These are phyloP conservation scores for Retiboletus flavoniger DNA, from an alignment of 1,284 basidiomycete genomes.

Conservation along the genomic window DNA sequence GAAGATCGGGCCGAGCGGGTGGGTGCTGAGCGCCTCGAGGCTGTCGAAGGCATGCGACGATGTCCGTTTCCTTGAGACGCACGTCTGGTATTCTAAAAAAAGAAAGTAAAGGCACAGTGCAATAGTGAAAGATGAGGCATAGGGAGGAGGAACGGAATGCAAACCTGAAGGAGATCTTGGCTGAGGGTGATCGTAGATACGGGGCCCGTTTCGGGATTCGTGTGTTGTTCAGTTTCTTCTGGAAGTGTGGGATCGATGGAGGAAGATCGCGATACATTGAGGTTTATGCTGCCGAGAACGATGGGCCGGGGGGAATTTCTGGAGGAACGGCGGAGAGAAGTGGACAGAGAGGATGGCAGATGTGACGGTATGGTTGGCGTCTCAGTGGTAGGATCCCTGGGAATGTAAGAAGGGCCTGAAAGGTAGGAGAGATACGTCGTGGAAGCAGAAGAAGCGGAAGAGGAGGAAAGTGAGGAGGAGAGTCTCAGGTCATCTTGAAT, in stretches of 20 bases:
- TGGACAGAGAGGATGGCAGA: constrained; percentile 15
- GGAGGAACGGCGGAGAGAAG: constrained; percentile 22
- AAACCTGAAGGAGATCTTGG: constrained; percentile 34
- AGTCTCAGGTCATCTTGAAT: constrained; percentile 11
- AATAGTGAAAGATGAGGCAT: neutral
- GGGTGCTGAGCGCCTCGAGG: constrained; percentile 18
- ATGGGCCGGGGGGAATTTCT: constrained; percentile 22
- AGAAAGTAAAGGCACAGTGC: neutral
- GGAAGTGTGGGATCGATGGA: constrained; percentile 16
- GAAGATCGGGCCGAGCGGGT: constrained; percentile 14
- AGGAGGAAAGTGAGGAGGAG: constrained; percentile 24
- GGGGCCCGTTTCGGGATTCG: constrained; percentile 10
- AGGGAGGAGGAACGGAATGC: neutral
- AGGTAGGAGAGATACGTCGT: constrained; percentile 20
- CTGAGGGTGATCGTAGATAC: constrained; percentile 24
- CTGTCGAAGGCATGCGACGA: constrained; percentile 22
- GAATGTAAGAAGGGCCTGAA: constrained; percentile 11
- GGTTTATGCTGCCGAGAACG: constrained; percentile 28
- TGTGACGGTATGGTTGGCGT: constrained; percentile 22
- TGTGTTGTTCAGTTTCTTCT: constrained; percentile 18
- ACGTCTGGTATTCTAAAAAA: constrained; percentile 23
- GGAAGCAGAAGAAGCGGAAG: constrained; percentile 28
- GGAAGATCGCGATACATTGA: constrained; percentile 29
- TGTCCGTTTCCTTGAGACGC: constrained; percentile 21
- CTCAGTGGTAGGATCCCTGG: constrained; percentile 12